These are phyloP conservation scores for Tylopilus vinaceipallidus DNA, from an alignment of 768 basidiomycete genomes.

Conservation along the genomic window DNA sequence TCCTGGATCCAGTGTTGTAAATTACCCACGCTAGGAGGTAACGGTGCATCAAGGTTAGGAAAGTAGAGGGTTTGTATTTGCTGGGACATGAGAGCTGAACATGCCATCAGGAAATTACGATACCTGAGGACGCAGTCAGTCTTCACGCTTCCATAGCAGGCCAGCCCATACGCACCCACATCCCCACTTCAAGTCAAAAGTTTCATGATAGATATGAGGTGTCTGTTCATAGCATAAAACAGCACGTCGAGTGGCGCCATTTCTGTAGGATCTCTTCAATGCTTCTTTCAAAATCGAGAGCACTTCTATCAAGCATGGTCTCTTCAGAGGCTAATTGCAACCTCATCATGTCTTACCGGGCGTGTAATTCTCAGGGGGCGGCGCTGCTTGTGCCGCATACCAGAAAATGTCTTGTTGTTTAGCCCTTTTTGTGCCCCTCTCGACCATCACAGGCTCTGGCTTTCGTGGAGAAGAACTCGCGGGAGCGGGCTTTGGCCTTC, in stretches of 20 bases:
- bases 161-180: constrained; percentile 54
- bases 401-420: constrained; percentile 57
- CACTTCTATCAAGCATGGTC: constrained; percentile 43
- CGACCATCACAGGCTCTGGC: background rate
- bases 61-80: constrained; percentile 58
- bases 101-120: constrained; percentile 80
- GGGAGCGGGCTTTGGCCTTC: constrained; percentile 14
- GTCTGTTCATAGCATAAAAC: constrained; percentile 61
- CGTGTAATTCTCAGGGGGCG: constrained; percentile 56
- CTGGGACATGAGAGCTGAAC: constrained; percentile 70
- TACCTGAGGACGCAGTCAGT: constrained; percentile 47
- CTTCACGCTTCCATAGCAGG: constrained; percentile 1
- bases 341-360: constrained; percentile 49
- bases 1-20: constrained; percentile 78
- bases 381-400: constrained; percentile 44
- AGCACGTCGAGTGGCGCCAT: constrained; percentile 51
- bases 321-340: constrained; percentile 15
- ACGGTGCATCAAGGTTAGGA: constrained; percentile 52
- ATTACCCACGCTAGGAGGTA: constrained; percentile 66
- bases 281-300: constrained; percentile 61
- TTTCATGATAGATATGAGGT: constrained; percentile 57
- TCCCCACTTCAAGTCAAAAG: constrained; percentile 70
- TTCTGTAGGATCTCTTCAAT: constrained; percentile 49
- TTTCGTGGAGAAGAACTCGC: background rate
- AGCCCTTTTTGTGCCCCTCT: constrained; percentile 10